Evolutionary conservation across 108 stramenopile species (phyloP).

Genomic region (Conticribra guillardii): DNA sequence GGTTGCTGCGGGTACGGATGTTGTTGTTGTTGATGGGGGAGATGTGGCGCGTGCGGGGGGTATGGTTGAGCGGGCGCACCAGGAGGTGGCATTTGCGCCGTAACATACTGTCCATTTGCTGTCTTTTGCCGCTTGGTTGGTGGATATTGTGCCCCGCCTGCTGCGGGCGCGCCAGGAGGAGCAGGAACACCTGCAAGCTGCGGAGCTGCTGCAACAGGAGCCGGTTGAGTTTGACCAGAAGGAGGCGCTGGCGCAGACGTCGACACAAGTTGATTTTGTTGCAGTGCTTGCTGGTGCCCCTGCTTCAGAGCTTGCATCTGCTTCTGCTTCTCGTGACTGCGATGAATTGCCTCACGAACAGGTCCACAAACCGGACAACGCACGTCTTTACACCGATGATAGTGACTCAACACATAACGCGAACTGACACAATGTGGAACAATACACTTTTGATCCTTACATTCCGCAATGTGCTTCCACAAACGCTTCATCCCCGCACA

Average conservation of each 20-base stretch:
- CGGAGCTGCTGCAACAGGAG: conserved; percentile 24
- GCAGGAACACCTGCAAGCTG: conserved; percentile 1
- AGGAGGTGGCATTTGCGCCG: conserved; percentile 25
- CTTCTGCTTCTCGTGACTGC: conserved; percentile 93
- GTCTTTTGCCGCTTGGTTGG: conserved; percentile 39
- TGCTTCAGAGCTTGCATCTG: conserved; percentile 90
- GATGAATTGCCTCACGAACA: conserved; percentile 97
- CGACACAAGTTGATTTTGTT: conserved; percentile 52
- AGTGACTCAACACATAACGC: conserved; percentile 97
- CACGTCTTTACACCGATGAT: conserved; percentile 97
- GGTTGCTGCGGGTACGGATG: conserved; percentile 14
- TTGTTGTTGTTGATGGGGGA: conserved; percentile 24
- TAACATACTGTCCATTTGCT: conserved; percentile 32
- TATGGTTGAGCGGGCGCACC: conserved; percentile 8
- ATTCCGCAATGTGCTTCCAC: conserved; percentile 99
- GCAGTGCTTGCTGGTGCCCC: conserved; percentile 76
- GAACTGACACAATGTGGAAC: conserved; percentile 98
- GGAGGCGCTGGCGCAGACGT: conserved; percentile 19
- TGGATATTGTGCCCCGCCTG: conserved; percentile 3
- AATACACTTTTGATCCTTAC: conserved; percentile 96
- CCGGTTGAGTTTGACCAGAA: conserved; percentile 12
- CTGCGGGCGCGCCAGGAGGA: neutral
- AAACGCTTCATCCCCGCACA: conserved; percentile 98
- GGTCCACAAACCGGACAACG: conserved; percentile 99
- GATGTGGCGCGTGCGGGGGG: too few species aligned